A percentile compares a stretch with the other conserved stretches of the same genome.
These are phyloP conservation scores for Malus orientalis DNA, from an alignment of 306 rosid species.

Conservation along the genomic window DNA sequence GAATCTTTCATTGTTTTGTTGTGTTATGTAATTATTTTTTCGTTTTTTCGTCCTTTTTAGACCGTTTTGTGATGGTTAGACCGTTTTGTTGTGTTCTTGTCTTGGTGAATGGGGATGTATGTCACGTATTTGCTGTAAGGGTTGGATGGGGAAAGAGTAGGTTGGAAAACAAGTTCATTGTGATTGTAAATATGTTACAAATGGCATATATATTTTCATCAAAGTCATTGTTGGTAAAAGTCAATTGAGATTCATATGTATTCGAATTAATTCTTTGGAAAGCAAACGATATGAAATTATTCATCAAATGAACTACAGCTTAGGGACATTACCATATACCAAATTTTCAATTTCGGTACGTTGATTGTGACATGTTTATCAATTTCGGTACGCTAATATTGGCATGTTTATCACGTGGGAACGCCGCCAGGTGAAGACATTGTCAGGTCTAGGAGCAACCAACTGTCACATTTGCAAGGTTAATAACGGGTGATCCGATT, in stretches of 20 bases:
- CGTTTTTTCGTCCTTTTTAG: not conserved
- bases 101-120: constrained; percentile 20
- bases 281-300: no score
- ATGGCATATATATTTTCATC: constrained; percentile 16
- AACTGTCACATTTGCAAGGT: no score
- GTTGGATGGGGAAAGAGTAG: not conserved
- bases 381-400: no score
- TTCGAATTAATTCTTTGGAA: not conserved
- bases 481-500: no score
- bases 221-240: constrained; percentile 4
- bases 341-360: no score
- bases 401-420: no score
- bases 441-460: no score
- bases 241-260: not conserved
- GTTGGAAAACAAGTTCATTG: constrained; percentile 23
- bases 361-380: no score
- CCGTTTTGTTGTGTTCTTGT: constrained; percentile 19
- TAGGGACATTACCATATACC: no score
- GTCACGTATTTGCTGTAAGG: constrained; percentile 1
- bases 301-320: no score
- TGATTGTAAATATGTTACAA: constrained; percentile 46
- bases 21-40: constrained; percentile 2
- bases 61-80: constrained; percentile 26
- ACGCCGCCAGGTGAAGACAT: no score
- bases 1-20: constrained; percentile 3